phyloP scores from a whole-genome alignment of 1,284 basidiomycete genomes.

The Omphalotus olearius region DNA sequence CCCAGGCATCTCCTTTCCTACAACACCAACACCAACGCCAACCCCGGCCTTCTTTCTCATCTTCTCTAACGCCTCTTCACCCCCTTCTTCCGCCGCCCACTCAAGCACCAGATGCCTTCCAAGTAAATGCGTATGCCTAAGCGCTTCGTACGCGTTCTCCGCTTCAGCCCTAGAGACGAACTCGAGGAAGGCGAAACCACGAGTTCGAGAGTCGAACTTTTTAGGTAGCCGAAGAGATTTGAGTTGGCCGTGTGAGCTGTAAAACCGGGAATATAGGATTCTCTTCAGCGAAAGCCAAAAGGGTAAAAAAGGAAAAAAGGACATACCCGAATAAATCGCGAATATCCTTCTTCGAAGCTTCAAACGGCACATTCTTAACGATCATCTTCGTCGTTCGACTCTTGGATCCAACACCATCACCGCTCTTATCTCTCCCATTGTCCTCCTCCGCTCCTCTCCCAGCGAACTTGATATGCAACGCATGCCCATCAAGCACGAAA shows the following conservation, averaged over 20 bases:
- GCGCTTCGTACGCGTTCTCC: conserved; percentile 77
- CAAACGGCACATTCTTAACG: conserved; percentile 97
- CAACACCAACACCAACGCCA: conserved; percentile 65
- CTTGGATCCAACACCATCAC: conserved; percentile 29
- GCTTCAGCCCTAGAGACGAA: conserved; percentile 87
- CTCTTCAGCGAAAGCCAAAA: background rate
- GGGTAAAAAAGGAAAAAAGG: conserved; percentile 12
- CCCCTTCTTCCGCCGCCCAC: conserved; percentile 84
- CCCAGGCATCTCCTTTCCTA: conserved; percentile 63
- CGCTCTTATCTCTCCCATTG: conserved; percentile 33
- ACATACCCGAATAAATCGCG: conserved; percentile 82
- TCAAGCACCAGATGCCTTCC: conserved; percentile 92
- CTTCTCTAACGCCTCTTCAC: conserved; percentile 58
- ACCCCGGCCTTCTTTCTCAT: conserved; percentile 78
- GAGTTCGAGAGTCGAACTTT: conserved; percentile 80
- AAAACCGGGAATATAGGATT: background rate
- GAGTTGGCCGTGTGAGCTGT: conserved; percentile 83
- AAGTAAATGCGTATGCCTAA: conserved; percentile 93
- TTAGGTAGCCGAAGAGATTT: conserved; percentile 88
- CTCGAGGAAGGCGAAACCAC: conserved; percentile 96
- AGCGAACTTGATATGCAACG: conserved; percentile 82
- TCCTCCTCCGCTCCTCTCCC: conserved; percentile 72
- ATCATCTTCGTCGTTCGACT: conserved; percentile 84
- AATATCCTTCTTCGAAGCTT: conserved; percentile 91
- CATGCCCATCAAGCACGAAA: conserved; percentile 85